Evolutionary conservation across 441 rosid genomes (phyloP).

Genomic region (Melastoma candidum): DNA sequence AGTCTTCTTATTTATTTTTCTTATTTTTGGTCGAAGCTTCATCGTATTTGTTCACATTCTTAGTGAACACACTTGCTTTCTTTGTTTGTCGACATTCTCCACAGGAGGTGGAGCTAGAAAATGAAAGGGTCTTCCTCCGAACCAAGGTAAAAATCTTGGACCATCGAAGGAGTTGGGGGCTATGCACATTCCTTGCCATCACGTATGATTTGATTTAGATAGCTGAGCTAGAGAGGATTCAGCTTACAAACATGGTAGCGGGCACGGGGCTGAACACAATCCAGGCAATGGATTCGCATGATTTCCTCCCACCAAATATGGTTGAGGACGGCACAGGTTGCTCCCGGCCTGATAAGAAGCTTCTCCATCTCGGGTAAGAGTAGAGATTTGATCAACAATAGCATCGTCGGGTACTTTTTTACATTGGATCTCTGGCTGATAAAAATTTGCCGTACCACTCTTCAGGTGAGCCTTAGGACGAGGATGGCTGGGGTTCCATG

Average conservation of each 20-base stretch:
- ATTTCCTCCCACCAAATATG: slow-evolving; percentile 63
- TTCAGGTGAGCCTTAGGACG: no score
- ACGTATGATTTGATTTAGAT: slow-evolving; percentile 30
- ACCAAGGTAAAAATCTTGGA: slow-evolving; percentile 42
- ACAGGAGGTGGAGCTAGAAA: slow-evolving; percentile 86
- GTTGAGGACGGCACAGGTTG: slow-evolving; percentile 33
- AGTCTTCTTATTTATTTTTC: slow-evolving; percentile 5
- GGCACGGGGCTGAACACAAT: slow-evolving; percentile 68
- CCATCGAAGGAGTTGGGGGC: no score
- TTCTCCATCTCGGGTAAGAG: slow-evolving; percentile 66
- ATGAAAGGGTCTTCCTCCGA: slow-evolving; percentile 67
- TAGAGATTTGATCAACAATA: no score
- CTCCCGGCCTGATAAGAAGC: slow-evolving; percentile 62
- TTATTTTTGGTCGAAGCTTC: not conserved
- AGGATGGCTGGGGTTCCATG: no score
- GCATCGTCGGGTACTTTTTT: no score
- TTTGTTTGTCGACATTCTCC: not conserved
- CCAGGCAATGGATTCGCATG: slow-evolving; percentile 76
- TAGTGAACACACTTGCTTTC: not conserved
- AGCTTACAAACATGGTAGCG: slow-evolving; percentile 60
- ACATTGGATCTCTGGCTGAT: no score
- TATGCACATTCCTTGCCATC: no score
- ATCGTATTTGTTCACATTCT: not conserved
- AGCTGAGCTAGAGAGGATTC: slow-evolving; percentile 75
- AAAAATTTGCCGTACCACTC: no score